Conservation (phyloP, 2,329 filamentous ascomycete species). For the Venturia asperata region DNA sequence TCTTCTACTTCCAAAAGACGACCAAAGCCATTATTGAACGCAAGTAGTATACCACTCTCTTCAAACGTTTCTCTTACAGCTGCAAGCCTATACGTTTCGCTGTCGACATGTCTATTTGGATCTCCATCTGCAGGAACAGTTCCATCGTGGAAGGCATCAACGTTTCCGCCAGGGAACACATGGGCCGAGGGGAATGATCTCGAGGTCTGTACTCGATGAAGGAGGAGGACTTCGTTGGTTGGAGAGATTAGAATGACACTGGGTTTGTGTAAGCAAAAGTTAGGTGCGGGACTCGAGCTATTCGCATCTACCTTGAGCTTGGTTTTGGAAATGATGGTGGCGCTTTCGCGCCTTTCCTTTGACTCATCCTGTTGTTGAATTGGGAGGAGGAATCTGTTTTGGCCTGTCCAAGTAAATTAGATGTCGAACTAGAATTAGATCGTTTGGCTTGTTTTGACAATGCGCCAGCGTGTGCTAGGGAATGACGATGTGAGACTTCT, state of each 20-base stretch:
- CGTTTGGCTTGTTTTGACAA: background rate
- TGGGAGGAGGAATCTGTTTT: background rate
- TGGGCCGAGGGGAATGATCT: conserved; percentile 84
- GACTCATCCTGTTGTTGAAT: conserved; percentile 1
- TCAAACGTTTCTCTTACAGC: conserved; percentile 92
- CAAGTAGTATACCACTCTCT: conserved; percentile 83
- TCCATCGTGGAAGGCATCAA: conserved; percentile 72
- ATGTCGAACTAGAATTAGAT: background rate
- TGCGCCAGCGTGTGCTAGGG: background rate
- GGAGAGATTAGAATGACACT: conserved; percentile 83
- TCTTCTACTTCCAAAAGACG: conserved; percentile 55
- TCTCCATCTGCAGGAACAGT: conserved; percentile 44
- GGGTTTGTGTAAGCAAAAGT: conserved; percentile 12
- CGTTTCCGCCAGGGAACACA: conserved; percentile 88
- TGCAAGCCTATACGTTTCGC: conserved; percentile 66
- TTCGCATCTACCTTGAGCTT: conserved; percentile 16
- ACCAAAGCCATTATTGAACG: conserved; percentile 45
- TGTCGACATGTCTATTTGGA: conserved; percentile 59
- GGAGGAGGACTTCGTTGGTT: conserved; percentile 76
- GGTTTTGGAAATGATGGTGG: conserved; percentile 15
- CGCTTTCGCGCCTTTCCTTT: conserved; percentile 13
- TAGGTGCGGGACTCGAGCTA: background rate
- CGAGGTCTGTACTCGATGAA: conserved; percentile 77
- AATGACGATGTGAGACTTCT: background rate
- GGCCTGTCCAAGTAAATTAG: background rate